Base-by-base conservation (phyloP, 2,329 filamentous ascomycete genomes). In the Ciborinia camelliae region DNA sequence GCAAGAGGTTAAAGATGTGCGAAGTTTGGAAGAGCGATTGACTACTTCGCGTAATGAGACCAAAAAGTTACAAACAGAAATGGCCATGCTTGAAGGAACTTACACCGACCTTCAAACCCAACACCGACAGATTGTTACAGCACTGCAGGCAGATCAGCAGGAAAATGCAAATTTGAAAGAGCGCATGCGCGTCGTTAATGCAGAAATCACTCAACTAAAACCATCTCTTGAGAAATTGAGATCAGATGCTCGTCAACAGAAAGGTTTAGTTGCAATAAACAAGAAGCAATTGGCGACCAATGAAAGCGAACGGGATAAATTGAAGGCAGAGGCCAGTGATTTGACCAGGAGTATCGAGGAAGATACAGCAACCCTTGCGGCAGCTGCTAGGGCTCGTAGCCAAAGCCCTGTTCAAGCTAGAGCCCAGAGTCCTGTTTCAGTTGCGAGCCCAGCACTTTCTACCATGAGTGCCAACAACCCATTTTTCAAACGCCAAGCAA, bases 201-300 rank as follows among this genome's bases (percentile, higher is more conserved):
- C 86, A 15, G 92, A 96, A 76, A 88, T 97, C 71, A 83, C 86
- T 23, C 89, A 92, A 76, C 80, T 98, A 48, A 96, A 92, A 76
- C 92, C 93, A 39, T 89, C 94, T 70, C 86, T 99, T 61, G 95
- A 99, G 76, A 98, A 97, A 81, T 83, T 96, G 72, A 92, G 90
- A 76, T 91, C 90, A 15, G 92, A 97, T 71, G 92, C 92, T 32
- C 88, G 95, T 50, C 95, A 98, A 76, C 93, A 98, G 75, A 98
- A 96, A 79, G 95, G 95, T 23, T 82, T 98, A 69, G 94, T 96
- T 37, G 93, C 95, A 51, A 99, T 99, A 79, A 97, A 97, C 80
- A 98, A 96, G 82, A 99, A 99, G 80, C 95, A 99, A 78, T 81
- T 98, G 66, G 86, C 89, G 43, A 97, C 93, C 0, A 91, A 90